These are phyloP conservation scores for Pythium phragmitis DNA, from an alignment of 352 stramenopile species.

Conservation along the genomic window DNA sequence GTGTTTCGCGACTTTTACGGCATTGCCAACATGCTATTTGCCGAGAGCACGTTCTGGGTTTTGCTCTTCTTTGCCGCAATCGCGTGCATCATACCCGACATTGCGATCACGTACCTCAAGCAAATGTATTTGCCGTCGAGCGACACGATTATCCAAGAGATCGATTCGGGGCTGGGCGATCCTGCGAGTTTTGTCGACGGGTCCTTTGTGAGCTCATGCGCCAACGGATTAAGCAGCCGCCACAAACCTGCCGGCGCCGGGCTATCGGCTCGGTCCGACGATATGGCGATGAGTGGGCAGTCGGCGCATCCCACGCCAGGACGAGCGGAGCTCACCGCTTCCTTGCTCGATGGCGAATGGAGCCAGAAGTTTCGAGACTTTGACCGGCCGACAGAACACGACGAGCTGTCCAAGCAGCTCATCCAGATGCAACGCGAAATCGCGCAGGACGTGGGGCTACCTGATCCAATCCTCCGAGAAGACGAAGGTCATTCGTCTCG, in stretches of 20 bases:
- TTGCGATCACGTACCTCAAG: conserved; percentile 71
- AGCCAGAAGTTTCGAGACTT: conserved; percentile 83
- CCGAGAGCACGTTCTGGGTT: conserved; percentile 55
- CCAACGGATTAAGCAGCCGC: neutral
- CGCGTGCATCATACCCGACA: conserved; percentile 56
- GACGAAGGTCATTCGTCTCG: conserved; percentile 66
- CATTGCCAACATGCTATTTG: conserved; percentile 58
- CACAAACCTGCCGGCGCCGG: conserved; percentile 7
- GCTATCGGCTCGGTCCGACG: conserved; percentile 28
- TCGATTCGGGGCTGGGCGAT: conserved; percentile 67
- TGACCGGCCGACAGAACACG: conserved; percentile 69
- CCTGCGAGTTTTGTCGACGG: conserved; percentile 9
- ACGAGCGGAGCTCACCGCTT: conserved; percentile 43
- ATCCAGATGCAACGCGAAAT: conserved; percentile 66
- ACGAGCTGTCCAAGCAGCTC: conserved; percentile 78
- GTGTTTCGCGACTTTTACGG: conserved; percentile 78
- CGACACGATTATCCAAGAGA: conserved; percentile 84
- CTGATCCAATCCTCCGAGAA: conserved; percentile 61
- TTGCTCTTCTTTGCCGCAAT: conserved; percentile 65
- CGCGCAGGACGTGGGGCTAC: conserved; percentile 68
- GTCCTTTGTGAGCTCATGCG: conserved; percentile 5
- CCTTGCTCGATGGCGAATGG: conserved; percentile 70
- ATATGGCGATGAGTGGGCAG: conserved; percentile 6
- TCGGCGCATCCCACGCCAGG: conserved; percentile 20
- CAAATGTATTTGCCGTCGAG: conserved; percentile 85